Evolutionary conservation across 2,329 filamentous ascomycete species (phyloP), one percentile per base, ranked within the genome.

Genomic region (Colletotrichum noveboracense): DNA sequence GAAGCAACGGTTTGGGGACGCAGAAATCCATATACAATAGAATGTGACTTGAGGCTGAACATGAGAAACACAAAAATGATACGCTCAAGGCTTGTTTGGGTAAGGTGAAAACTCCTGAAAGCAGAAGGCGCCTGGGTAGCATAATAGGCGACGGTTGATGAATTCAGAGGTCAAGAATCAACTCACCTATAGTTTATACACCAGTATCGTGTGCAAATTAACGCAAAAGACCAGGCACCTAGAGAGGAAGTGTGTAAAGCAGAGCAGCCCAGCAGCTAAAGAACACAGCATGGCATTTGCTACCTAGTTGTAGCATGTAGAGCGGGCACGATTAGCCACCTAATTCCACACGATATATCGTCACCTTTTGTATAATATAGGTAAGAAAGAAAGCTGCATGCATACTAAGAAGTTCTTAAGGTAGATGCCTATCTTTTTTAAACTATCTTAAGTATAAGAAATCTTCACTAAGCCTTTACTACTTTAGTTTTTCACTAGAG

Each of bases 281-380:
- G 4, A 48, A 12, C 38, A 10, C 38, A 48, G 38, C 18, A n/a
- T n/a, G 2, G 5, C 18, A n/a, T 48, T 48, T 48, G 3, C 18
- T 43, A 43, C 16, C 38, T 43, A n/a, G 38, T 43, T 0, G 7
- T 38, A 18, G 36, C 18, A 7, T 0, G 9, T 9, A 48, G 18
- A 43, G 18, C 38, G 9, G 0, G 18, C 5, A 43, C 5, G 8
- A 43, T 6, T n/a, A n/a, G 18, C 18, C 9, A n/a, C 18, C 6
- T 48, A 0, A 48, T 48, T 48, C 38, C 9, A 48, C 38, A n/a
- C 2, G 0, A 48, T 2, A 48, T n/a, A n/a, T 48, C 1, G 4
- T 48, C 18, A 48, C 38, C 9, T n/a, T 48, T 48, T 48, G 3
- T 1, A 48, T 12, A 43, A 6, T 1, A n/a, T 43, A 10, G 4